A percentile compares a stretch with the other conserved stretches of the same genome.
These are phyloP conservation scores for Chiua sp. DNA, from an alignment of 1,284 basidiomycete genomes.

Conservation along the genomic window DNA sequence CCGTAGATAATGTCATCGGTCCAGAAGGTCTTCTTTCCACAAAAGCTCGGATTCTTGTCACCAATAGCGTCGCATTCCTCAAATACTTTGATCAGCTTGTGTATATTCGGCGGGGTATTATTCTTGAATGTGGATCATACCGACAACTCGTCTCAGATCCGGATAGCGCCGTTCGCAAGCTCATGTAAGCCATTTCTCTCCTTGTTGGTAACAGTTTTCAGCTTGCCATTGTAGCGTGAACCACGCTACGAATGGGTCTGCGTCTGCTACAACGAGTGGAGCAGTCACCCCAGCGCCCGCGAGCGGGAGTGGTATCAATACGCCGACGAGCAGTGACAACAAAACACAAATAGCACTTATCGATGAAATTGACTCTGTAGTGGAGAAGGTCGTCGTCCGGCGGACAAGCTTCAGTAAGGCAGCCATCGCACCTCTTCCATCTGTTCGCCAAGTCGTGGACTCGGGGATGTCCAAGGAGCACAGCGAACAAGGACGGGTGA, in stretches of 20 bases:
- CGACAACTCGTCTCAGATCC: conserved; percentile 64
- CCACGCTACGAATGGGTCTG: conserved; percentile 42
- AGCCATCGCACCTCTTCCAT: conserved; percentile 39
- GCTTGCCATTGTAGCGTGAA: conserved; percentile 9
- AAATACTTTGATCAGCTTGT: conserved; percentile 81
- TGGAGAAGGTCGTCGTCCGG: conserved; percentile 21
- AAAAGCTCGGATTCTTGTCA: conserved; percentile 90
- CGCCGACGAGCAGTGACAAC: conserved; percentile 36
- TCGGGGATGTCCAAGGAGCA: conserved; percentile 74
- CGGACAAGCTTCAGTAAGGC: conserved; percentile 56
- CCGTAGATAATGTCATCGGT: conserved; percentile 85
- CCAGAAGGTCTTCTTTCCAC: conserved; percentile 84
- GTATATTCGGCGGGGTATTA: conserved; percentile 84
- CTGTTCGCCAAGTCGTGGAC: conserved; percentile 42
- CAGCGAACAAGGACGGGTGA: conserved; percentile 84
- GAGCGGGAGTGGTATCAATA: conserved; percentile 49
- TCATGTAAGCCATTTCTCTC: conserved; percentile 63
- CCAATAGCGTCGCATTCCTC: conserved; percentile 89
- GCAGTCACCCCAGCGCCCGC: conserved; percentile 57
- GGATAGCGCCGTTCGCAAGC: conserved; percentile 76
- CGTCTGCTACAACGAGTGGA: conserved; percentile 53
- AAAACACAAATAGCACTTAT: conserved; percentile 26
- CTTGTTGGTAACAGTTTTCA: background rate
- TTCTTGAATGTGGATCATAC: conserved; percentile 83
- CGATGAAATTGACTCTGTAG: conserved; percentile 20